phyloP scores from a whole-genome alignment of 2,329 filamentous ascomycete species.

The Diaporthe humulicola region DNA sequence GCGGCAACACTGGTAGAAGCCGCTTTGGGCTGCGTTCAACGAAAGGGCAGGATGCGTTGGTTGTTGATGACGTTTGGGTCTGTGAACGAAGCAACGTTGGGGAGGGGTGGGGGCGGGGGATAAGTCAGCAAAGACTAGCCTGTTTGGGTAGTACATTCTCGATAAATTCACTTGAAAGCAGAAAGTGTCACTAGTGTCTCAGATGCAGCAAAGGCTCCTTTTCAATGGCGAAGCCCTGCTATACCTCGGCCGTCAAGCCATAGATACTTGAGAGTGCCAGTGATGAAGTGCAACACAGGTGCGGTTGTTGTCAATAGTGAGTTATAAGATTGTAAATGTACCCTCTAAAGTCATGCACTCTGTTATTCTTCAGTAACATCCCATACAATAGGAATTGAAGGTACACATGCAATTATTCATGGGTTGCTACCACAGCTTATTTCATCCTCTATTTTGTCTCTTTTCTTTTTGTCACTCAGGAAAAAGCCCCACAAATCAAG shows the following conservation, averaged over 20 bases:
- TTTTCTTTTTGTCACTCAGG: too few relatives aligned
- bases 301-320: too few relatives aligned
- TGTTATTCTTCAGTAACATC: too few relatives aligned
- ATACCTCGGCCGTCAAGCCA: too few relatives aligned
- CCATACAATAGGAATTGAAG: too few relatives aligned
- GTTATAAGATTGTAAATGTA: too few relatives aligned
- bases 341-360: too few relatives aligned
- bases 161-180: neutral
- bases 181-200: too few relatives aligned
- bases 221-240: neutral
- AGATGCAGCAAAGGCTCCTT: neutral
- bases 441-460: too few relatives aligned
- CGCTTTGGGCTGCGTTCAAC: neutral
- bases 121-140: neutral
- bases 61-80: conserved; percentile 1
- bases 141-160: neutral
- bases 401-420: too few relatives aligned
- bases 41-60: neutral
- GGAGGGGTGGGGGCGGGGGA: neutral
- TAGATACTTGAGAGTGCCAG: neutral
- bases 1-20: neutral
- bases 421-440: too few relatives aligned
- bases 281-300: too few relatives aligned
- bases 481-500: neutral
- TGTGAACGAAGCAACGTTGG: neutral